Conservation (phyloP, 2,329 filamentous ascomycete genomes). For the Hypomyces rosellus region DNA sequence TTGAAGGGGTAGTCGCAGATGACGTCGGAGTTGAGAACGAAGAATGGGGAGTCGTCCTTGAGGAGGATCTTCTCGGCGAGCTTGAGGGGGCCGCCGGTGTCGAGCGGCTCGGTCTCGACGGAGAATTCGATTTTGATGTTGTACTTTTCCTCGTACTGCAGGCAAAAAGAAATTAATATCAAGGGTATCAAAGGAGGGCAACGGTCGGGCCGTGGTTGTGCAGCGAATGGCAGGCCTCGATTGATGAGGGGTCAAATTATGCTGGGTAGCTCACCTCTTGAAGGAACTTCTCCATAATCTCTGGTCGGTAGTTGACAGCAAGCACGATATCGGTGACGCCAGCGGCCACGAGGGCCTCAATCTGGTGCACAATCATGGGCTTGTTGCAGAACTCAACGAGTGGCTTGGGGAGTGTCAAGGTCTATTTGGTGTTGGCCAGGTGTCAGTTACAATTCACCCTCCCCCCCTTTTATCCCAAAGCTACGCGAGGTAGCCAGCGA, state of each 20-base stretch:
- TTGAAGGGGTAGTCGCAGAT: constrained; percentile 98
- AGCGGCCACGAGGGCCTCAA: constrained; percentile 86
- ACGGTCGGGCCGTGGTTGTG: not conserved
- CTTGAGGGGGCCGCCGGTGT: constrained; percentile 92
- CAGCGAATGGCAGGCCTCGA: constrained; percentile 3
- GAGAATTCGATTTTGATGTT: constrained; percentile 96
- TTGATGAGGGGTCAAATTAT: not conserved
- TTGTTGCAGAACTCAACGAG: constrained; percentile 98
- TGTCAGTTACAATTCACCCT: constrained; percentile 16
- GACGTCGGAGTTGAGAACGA: constrained; percentile 96
- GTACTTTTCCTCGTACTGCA: constrained; percentile 81
- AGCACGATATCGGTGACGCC: constrained; percentile 97
- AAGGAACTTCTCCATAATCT: constrained; percentile 92
- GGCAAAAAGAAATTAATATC: constrained; percentile 1
- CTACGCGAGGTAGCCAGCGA: constrained; percentile 2
- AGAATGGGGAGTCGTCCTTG: constrained; percentile 93
- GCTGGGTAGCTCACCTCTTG: constrained; percentile 58
- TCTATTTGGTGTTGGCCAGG: constrained; percentile 46
- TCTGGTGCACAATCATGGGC: constrained; percentile 98
- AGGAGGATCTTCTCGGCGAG: constrained; percentile 85
- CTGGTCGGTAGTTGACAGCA: constrained; percentile 96
- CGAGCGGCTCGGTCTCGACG: constrained; percentile 89
- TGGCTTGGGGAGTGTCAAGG: constrained; percentile 92
- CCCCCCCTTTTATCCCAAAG: not conserved
- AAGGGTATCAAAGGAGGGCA: not conserved